A percentile compares a stretch with the other conserved stretches of the same genome.
Conservation (phyloP, 306 rosid genomes). For the Trifolium dubium region DNA sequence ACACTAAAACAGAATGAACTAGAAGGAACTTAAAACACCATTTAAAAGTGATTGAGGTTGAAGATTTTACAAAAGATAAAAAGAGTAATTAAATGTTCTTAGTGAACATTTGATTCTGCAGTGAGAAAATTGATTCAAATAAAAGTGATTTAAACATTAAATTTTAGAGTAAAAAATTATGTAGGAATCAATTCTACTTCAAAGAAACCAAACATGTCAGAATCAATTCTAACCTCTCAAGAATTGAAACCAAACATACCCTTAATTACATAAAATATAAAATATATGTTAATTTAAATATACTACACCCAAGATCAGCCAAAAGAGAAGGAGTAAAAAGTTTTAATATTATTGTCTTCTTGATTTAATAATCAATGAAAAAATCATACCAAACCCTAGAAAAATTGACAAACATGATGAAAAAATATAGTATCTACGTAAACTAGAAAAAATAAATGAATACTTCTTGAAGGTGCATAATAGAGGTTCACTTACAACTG, state of each 20-base stretch:
- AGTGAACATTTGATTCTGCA: no score
- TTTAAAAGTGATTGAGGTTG: not conserved
- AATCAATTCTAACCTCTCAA: no score
- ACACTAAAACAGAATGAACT: not conserved
- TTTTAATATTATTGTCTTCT: not conserved
- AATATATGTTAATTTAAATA: no score
- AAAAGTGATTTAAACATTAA: no score
- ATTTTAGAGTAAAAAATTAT: no score
- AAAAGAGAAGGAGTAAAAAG: no score
- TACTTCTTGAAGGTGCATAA: not conserved
- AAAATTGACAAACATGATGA: not conserved
- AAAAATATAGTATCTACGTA: not conserved
- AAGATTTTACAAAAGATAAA: not conserved
- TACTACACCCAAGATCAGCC: no score
- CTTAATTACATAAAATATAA: not conserved
- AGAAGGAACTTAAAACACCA: not conserved
- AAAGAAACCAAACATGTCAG: no score
- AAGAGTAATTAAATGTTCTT: not conserved
- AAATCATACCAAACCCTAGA: not conserved
- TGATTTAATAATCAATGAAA: not conserved
- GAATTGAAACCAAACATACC: no score
- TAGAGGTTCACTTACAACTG: slow-evolving; percentile 64
- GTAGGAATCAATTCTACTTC: no score
- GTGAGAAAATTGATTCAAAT: no score
- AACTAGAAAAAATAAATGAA: not conserved